A percentile compares a stretch with the other conserved stretches of the same genome.
Evolutionary conservation across 305 asterid genomes (phyloP).

Genomic region (Stenogyne calaminthoides): DNA sequence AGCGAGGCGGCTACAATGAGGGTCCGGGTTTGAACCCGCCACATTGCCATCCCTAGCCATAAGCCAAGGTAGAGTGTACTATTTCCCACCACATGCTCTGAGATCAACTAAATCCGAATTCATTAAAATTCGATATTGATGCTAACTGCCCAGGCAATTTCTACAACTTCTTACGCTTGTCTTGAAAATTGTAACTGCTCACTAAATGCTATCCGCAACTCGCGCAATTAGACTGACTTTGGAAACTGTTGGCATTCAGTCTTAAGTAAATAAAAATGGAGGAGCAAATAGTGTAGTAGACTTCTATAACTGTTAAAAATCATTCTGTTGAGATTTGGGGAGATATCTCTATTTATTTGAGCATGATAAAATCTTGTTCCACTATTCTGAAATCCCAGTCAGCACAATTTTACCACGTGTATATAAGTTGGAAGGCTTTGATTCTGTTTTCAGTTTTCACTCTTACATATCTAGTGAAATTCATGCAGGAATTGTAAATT

Average conservation of each 20-base stretch:
- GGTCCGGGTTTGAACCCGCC: no score
- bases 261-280: neutral
- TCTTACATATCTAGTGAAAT: constrained; percentile 25
- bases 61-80: neutral
- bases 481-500: constrained; percentile 90
- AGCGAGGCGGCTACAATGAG: no score
- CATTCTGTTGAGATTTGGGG: neutral
- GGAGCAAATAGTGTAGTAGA: neutral
- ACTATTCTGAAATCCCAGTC: neutral
- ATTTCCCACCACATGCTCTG: constrained; percentile 5
- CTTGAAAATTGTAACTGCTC: constrained; percentile 11
- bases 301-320: neutral
- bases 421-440: constrained; percentile 14
- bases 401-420: neutral
- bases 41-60: no score
- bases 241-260: neutral
- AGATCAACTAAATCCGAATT: neutral
- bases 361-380: neutral
- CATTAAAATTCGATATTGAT: neutral
- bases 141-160: neutral
- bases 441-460: neutral
- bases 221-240: neutral
- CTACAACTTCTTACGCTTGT: neutral
- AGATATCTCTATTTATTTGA: neutral
- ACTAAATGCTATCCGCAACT: constrained; percentile 8